Base-by-base conservation (phyloP, 345 rosid genomes). In the Trapa incisa region DNA sequence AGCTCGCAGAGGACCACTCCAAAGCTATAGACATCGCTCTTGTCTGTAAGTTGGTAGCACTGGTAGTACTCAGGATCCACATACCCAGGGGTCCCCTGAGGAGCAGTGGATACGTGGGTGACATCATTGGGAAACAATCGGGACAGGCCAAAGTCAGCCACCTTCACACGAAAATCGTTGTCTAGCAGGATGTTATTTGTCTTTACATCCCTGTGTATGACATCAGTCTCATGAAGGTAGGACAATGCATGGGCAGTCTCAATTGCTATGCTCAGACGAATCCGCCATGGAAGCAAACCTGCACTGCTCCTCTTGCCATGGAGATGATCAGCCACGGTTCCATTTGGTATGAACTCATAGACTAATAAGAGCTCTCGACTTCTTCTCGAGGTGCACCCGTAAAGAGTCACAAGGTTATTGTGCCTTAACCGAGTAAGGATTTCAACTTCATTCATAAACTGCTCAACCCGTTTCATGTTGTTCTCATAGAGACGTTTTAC, bases 21-120 rank as follows among this genome's bases (percentile, higher is more conserved):
- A 15, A 89, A 92, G 66, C 98, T 92, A 60, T 89, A 92, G 0
- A 92, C 98, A 47, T 92, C 98, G 6, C 98, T 92, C 71, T 89
- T 92, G 65, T 80, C 83, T 0, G 96, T 92, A 9, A 92, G 83
- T 35, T 80, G 81, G 79, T 86, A 92, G 80, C 96, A 89, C 4
- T 82, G 91, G 67, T 85, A 82, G 33, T 92, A 89, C 68, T 87
- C 91, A 0, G 98, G 98, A 67, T 92, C 98, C 15, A 92, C 88
- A 11, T 92, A 92, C 36, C 98, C 98, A 0, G 96, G 98, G 0
- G 98, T 92, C 57, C 98, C 98, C 71, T 92, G 98, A 1, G 98
- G 98, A 63, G 87, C 93, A 0, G 98, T 92, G 4, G 98, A 92
- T 3, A 92, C 85, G 58, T 92, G 98, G 3, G 89, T 92, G 56